Percentiles rank a stretch among this genome's conserved stretches.
Conservation (phyloP, 108 stramenopile genomes). For the Cyclotella sp. region DNA sequence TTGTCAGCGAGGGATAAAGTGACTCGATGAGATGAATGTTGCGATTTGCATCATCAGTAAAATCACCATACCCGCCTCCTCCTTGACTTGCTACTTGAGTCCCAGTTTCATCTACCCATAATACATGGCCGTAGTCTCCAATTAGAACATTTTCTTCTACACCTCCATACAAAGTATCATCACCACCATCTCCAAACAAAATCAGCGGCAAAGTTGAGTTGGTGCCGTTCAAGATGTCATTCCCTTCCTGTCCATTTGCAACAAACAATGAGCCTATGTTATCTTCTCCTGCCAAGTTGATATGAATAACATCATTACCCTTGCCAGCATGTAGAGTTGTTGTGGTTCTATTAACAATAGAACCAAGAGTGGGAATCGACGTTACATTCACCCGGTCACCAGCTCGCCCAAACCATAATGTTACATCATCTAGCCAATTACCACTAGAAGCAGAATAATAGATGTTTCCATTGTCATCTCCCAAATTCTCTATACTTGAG, state of each 20-base stretch:
- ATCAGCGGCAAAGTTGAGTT: slow-evolving; percentile 42
- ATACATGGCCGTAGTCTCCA: slow-evolving; percentile 51
- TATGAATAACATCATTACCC: slow-evolving; percentile 37
- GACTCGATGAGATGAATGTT: slow-evolving; percentile 12
- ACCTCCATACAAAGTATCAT: slow-evolving; percentile 42
- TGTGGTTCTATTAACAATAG: slow-evolving; percentile 29
- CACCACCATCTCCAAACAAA: slow-evolving; percentile 52
- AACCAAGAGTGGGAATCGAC: slow-evolving; percentile 26
- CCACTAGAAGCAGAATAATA: slow-evolving; percentile 32
- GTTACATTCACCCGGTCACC: slow-evolving; percentile 34
- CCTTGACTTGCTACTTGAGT: slow-evolving; percentile 35
- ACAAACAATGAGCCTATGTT: slow-evolving; percentile 32
- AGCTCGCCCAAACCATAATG: slow-evolving; percentile 41
- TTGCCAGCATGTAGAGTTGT: slow-evolving; percentile 45
- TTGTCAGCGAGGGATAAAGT: slow-evolving; percentile 19
- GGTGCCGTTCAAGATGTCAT: slow-evolving; percentile 43
- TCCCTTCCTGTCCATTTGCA: slow-evolving; percentile 42
- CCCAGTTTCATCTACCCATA: slow-evolving; percentile 33
- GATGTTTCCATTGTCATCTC: slow-evolving; percentile 39
- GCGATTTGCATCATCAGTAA: slow-evolving; percentile 42
- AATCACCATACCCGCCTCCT: slow-evolving; percentile 52
- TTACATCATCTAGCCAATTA: slow-evolving; percentile 46
- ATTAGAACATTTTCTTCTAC: slow-evolving; percentile 29
- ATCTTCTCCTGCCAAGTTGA: slow-evolving; percentile 20
- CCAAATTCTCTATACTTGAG: slow-evolving; percentile 27